Base-by-base conservation (phyloP, 139 green algal genomes). In the Chlamydomonas eustigma region DNA sequence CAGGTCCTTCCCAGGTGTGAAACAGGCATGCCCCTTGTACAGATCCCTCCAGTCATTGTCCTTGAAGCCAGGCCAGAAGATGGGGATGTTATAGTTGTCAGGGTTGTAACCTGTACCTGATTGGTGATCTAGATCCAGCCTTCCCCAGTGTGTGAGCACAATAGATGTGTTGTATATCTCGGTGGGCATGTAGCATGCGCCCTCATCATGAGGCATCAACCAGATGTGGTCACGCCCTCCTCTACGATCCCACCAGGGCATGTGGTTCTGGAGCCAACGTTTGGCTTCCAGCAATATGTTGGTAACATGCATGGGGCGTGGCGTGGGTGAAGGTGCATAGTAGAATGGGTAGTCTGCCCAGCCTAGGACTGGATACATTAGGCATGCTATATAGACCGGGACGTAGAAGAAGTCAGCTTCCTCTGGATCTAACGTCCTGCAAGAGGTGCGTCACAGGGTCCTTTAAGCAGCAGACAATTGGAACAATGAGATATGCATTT, bases 191-290 rank as follows among this genome's bases (percentile, higher is more conserved):
- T 78, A 86, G 50, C 79, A 84, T 0, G 74, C 78, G 64, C 81
- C 81, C 39, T 87, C 84, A 68, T 88, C 82, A 32, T 32, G 22
- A 25, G 76, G 74, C 50, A 82, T 82, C 0, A 90, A 37, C 74
- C 85, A 90, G 12, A 93, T 83, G 79, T 93, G 88, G 82, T 93
- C 86, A 6, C 77, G 64, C 2, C 88, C 88, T 39, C 28, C 12
- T 4, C 50, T 38, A 32, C 81, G 69, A 58, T 84, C 69, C 80
- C 83, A 89, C 76, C 83, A 90, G 2, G 84, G 82, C 64, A 85
- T 88, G 25, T 75, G 72, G 25, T 51, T 65, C 0, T 73, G 77
- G 1, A 93, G 73, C 78, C 86, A 87, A 25, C 80, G 74, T 1
- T 84, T 65, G 1, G 68, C 83, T 35, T 85, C 79, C n/a, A 82